Conservation (phyloP, 352 stramenopile species). For the Phytopythium helicoides region DNA sequence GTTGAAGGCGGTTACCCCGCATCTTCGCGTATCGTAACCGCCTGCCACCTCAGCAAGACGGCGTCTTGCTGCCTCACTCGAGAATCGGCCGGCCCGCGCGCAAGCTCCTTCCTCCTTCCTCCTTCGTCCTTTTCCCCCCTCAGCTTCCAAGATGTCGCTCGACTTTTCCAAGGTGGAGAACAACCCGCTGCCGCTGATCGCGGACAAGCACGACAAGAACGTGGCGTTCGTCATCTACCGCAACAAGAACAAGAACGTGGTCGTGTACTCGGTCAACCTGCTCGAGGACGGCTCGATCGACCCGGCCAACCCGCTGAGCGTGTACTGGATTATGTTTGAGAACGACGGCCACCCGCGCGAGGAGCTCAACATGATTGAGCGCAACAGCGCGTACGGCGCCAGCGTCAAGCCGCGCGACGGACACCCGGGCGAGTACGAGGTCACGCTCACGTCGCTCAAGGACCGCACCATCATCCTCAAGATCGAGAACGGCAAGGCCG, state of each 20-base stretch:
- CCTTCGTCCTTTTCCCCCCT: too few species aligned
- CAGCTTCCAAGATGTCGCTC: conserved; percentile 52
- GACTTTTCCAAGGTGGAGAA: conserved; percentile 89
- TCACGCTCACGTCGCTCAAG: conserved; percentile 80
- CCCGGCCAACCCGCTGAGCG: conserved; percentile 67
- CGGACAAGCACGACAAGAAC: conserved; percentile 74
- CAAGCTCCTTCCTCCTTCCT: background rate
- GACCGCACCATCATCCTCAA: conserved; percentile 75
- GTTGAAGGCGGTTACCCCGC: too few species aligned
- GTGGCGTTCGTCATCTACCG: conserved; percentile 84
- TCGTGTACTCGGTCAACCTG: conserved; percentile 75
- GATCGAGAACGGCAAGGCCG: conserved; percentile 72
- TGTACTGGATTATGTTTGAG: conserved; percentile 91
- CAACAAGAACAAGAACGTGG: conserved; percentile 91
- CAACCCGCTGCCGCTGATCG: conserved; percentile 75
- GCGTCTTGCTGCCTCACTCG: too few species aligned
- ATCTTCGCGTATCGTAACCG: too few species aligned
- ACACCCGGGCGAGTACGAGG: conserved; percentile 69
- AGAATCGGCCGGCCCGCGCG: too few species aligned
- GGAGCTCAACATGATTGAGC: conserved; percentile 86
- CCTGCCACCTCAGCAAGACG: too few species aligned
- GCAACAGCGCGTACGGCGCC: conserved; percentile 80
- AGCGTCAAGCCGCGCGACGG: conserved; percentile 67
- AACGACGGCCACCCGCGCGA: conserved; percentile 76
- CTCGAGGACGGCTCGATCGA: conserved; percentile 64